Evolutionary conservation across 2,329 filamentous ascomycete species (phyloP), one percentile per base, ranked within the genome.

Genomic region (Cordyceps cateniannulata): DNA sequence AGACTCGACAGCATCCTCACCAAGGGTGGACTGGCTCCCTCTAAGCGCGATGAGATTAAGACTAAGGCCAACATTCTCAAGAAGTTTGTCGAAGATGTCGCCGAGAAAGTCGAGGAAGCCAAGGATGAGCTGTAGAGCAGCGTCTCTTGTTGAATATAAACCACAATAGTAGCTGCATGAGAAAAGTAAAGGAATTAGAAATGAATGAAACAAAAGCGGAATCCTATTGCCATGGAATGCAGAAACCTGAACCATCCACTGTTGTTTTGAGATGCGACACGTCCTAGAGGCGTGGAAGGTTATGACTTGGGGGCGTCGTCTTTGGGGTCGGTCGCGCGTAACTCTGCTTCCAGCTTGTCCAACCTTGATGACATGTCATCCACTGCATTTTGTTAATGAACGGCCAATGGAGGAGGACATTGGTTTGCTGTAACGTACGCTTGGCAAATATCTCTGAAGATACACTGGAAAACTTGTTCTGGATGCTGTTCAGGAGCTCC

Each of bases 361-460:
- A 97, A 77, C 27, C 93, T 85, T 63, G 88, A 82, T 16, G 90
- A 89, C 92, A 97, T 96, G 65, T 96, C 92, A 70, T 96, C 93
- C 89, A 97, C 92, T 96, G 63, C 48, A 57, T 0, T 3, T 4
- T 40, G 38, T 60, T 57, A 56, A 29, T 25, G 29, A 12, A 40
- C 25, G 27, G 14, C 4, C 16, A 40, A 27, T 5, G 18, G 5
- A 2, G 10, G 20, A 20, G 3, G 20, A 6, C 1, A 14, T 35
- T 9, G 25, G 5, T 24, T 40, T 32, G 14, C 9, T 29, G 40
- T 63, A 57, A 77, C 87, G 72, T 74, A 96, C 92, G 90, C 76
- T 96, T 96, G 42, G 88, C 84, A 68, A 96, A 91, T 62, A 97
- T 88, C 75, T 96, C 93, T 62, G 85, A 88, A 9, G 91, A 96